These are phyloP conservation scores for Streptanthus diversifolius DNA, from an alignment of 345 rosid species.

Conservation along the genomic window DNA sequence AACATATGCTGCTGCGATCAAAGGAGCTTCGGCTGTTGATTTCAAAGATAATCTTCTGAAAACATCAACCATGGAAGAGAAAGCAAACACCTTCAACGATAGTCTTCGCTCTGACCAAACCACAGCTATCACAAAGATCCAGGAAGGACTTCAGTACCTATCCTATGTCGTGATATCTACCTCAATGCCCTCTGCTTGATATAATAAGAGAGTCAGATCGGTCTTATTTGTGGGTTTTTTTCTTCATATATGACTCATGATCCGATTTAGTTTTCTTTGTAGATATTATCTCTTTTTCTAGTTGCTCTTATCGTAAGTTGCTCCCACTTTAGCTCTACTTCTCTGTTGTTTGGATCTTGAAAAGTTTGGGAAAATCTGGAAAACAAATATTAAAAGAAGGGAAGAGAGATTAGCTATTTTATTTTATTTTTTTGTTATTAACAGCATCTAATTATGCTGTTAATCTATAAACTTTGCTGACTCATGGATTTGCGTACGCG, in stretches of 20 bases:
- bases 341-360: constrained; percentile 21
- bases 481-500: neutral
- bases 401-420: neutral
- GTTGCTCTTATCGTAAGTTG: constrained; percentile 9
- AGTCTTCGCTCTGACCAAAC: constrained; percentile 51
- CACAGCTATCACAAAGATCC: constrained; percentile 63
- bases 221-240: neutral
- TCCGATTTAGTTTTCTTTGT: constrained; percentile 16
- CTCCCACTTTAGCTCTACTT: constrained; percentile 1
- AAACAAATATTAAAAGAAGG: constrained; percentile 3
- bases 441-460: neutral
- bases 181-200: constrained; percentile 62
- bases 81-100: constrained; percentile 57
- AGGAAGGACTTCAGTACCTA: constrained; percentile 76
- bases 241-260: neutral
- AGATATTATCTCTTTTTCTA: constrained; percentile 21
- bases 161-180: constrained; percentile 65
- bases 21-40: constrained; percentile 47
- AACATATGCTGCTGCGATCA: constrained; percentile 66
- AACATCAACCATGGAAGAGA: constrained; percentile 52
- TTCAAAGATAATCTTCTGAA: constrained; percentile 43
- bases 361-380: constrained; percentile 9
- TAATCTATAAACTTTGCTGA: neutral
- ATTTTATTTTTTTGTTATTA: neutral
- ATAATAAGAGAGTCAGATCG: constrained; percentile 9